Conservation (phyloP, 306 rosid species). For the Lathyrus tuberosus region DNA sequence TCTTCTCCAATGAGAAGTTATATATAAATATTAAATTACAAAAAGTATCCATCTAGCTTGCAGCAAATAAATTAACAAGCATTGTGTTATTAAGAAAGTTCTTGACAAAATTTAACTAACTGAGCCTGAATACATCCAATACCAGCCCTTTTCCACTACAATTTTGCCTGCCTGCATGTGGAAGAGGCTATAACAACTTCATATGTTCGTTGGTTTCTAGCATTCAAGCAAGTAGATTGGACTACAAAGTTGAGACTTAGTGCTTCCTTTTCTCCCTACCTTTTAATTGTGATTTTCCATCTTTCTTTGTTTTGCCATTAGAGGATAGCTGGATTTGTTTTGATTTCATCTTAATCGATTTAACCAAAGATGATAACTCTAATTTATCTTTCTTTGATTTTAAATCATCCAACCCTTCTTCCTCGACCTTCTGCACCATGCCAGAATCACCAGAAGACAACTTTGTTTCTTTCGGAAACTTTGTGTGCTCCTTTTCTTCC, state of each 20-base stretch:
- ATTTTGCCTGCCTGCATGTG: background rate
- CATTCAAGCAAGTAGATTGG: slow-evolving; percentile 20
- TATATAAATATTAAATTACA: background rate
- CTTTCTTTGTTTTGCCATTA: slow-evolving; percentile 40
- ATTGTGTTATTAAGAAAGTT: background rate
- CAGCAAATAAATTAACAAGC: background rate
- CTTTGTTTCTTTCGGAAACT: slow-evolving; percentile 32
- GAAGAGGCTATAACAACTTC: background rate
- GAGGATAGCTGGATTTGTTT: slow-evolving; percentile 53
- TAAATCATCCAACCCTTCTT: slow-evolving; percentile 41
- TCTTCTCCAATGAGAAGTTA: background rate
- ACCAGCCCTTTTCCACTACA: background rate
- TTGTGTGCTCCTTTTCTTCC: slow-evolving; percentile 36
- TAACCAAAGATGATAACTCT: slow-evolving; percentile 62
- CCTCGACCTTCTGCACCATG: slow-evolving; percentile 32
- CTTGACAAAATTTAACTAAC: slow-evolving; percentile 19
- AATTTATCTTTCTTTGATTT: slow-evolving; percentile 50
- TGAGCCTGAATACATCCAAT: slow-evolving; percentile 18
- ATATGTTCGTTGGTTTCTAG: background rate
- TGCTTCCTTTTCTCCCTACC: slow-evolving; percentile 37
- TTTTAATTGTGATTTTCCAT: slow-evolving; percentile 35
- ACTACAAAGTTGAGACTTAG: slow-evolving; percentile 33
- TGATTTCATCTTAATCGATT: slow-evolving; percentile 75
- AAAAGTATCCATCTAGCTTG: background rate
- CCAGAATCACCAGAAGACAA: slow-evolving; percentile 41